Base-by-base conservation (phyloP, 2,329 filamentous ascomycete species). In the Cladosporium sp. region DNA sequence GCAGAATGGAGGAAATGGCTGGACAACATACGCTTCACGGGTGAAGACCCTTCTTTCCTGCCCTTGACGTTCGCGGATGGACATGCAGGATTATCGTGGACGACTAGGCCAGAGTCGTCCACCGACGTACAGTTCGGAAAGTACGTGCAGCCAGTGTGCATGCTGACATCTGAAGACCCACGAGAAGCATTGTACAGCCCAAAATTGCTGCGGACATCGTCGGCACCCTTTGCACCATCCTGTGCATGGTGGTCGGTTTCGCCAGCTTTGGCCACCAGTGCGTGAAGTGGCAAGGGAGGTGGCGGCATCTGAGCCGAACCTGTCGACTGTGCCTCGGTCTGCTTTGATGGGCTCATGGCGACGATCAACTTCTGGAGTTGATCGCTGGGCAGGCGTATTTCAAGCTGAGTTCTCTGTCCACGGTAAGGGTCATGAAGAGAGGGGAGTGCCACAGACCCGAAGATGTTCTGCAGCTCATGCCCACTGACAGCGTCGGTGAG, bases 131-230 rank as follows among this genome's bases (percentile, higher is more conserved):
- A 76, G 10, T 53, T 62, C 14, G 75, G 75, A 48, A 70, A 77
- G 43, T 69, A 63, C 8, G 67, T 67, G 66, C 73, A 77, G 46
- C 67, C 65, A 23, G 68, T 65, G 63, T 77, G 75, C 75, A 77
- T 77, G 66, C 74, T 76, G 65, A 76, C 67, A 58, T 77, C 75
- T 3, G 74, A 58, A 10, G 56, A 76, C 60, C 68, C 70, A 32
- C 67, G 69, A 32, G 71, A 70, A 34, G 34, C 56, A 30, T 25
- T 46, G 34, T 39, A 25, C 23, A 58, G 13, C 3, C 13, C 23
- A 13, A 23, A n/a, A 34, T 14, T 26, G 3, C 3, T 8, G 5
- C 18, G 32, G 16, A 16, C 32, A 25, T 34, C 14, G 18, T 58
- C 56, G 25, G n/a, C 16, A 5, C 7, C 3, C 21, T 58, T 39